Evolutionary conservation across 371 early-diverging fungal species (phyloP).

Genomic region (Mucor sp.): DNA sequence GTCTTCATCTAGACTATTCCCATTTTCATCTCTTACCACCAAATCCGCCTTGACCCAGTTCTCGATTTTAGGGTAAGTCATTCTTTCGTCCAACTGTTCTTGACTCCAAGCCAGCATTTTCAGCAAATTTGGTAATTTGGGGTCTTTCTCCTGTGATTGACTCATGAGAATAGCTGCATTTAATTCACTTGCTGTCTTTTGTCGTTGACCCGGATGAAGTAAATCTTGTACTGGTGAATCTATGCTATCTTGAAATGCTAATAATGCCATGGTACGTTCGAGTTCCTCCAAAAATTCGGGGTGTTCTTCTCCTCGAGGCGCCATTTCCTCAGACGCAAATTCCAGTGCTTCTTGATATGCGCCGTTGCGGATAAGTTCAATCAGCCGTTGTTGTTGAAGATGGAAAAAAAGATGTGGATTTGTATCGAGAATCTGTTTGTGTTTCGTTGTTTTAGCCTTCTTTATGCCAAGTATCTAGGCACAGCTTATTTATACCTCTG

Average conservation of each 20-base stretch:
- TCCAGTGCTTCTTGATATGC: conserved; percentile 82
- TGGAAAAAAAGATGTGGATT: conserved; percentile 95
- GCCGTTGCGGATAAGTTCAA: conserved; percentile 89
- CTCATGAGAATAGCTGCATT: conserved; percentile 91
- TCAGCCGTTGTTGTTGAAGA: conserved; percentile 93
- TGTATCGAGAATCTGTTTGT: conserved; percentile 84
- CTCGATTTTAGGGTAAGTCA: conserved; percentile 80
- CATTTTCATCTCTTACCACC: conserved; percentile 42
- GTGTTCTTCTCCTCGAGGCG: conserved; percentile 93
- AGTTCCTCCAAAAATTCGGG: conserved; percentile 93
- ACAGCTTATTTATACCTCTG: conserved; percentile 65
- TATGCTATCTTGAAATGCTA: conserved; percentile 81
- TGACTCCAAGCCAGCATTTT: conserved; percentile 94
- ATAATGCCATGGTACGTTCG: conserved; percentile 93
- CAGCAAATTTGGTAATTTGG: conserved; percentile 87
- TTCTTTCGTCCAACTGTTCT: conserved; percentile 79
- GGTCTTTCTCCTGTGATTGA: conserved; percentile 92
- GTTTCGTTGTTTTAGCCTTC: neutral
- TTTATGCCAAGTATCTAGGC: too few species aligned
- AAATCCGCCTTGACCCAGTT: conserved; percentile 84
- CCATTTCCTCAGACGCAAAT: conserved; percentile 97
- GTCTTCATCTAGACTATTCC: conserved; percentile 34
- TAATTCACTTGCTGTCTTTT: conserved; percentile 91
- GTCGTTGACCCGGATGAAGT: conserved; percentile 84
- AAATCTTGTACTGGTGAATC: conserved; percentile 80